Evolutionary conservation across 345 rosid species (phyloP), one percentile per base, ranked within the genome.

Genomic region (Ceriops decandra): DNA sequence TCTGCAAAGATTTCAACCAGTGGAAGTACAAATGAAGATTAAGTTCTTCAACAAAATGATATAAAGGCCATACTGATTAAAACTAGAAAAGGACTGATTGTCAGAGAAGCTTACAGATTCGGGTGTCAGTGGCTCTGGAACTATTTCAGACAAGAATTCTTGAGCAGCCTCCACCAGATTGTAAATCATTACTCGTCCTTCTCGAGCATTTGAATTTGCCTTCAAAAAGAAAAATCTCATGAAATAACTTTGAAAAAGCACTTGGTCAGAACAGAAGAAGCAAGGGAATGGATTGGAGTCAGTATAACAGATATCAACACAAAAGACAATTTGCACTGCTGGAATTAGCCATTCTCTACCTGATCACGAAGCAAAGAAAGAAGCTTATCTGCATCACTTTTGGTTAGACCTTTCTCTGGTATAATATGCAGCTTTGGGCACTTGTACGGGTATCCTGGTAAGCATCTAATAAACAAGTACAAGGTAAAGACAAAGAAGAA

Each of bases 151-250:
- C 57, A 93, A 82, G 79, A 93, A 93, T 76, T 93, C 98, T 82
- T 93, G 98, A 69, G 97, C 97, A 75, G 96, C 97, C 80, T 90
- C 98, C 73, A 93, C 98, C 80, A 93, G 80, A 84, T 91, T 93
- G 76, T 75, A 91, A 80, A 93, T 89, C 98, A 93, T 93, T 24
- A 93, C 98, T 42, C 97, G 85, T 57, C 96, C 98, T 82, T 90
- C 96, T 33, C 97, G 90, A 22, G 98, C 84, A 85, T 91, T 89
- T 49, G 78, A 78, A 76, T 64, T 93, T 66, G 96, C 97, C 98
- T 93, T 75, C n/a, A 73, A 30, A 20, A 63, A 68, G 61, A 49
- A 60, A 49, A 57, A 63, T 16, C 38, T 33, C 15, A 36, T 31
- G 28, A 51, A 26, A 35, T 49, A 22, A 16, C 33, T 7, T 20